phyloP scores from a whole-genome alignment of 345 rosid species.

The Lepidium aucheri region DNA sequence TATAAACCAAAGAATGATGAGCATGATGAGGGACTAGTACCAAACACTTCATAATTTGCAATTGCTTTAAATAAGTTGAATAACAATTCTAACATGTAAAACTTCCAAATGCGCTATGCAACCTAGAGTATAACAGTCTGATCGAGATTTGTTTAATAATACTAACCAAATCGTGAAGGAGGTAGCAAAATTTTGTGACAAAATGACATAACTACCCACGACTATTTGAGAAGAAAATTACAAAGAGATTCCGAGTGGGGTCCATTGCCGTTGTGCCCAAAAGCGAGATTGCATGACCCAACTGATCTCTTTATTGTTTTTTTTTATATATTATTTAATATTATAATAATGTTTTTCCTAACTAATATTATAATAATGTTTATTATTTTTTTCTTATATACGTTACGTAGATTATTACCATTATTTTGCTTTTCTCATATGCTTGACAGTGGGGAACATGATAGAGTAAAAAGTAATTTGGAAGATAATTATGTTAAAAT shows the following conservation, averaged over 20 bases:
- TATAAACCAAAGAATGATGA: no score
- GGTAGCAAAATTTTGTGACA: not conserved
- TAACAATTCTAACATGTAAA: no score
- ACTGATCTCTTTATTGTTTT: constrained; percentile 6
- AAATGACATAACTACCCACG: not conserved
- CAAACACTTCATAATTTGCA: no score
- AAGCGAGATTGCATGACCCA: constrained; percentile 29
- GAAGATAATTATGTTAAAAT: not conserved
- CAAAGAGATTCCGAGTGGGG: constrained; percentile 29
- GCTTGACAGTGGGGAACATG: constrained; percentile 7
- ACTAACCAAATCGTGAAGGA: no score
- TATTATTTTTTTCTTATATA: not conserved
- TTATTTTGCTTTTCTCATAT: not conserved
- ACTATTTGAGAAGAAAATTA: not conserved
- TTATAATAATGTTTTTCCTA: no score
- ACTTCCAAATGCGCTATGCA: no score
- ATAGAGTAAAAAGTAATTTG: not conserved
- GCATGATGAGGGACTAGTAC: no score
- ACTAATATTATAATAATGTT: not conserved
- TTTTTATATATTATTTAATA: not conserved
- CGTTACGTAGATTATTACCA: no score
- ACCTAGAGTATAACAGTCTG: no score
- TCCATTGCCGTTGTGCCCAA: constrained; percentile 20
- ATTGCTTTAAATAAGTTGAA: not conserved
- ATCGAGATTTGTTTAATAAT: no score